Conservation (phyloP, 768 basidiomycete genomes). For the Rhodotorula babjevae region DNA sequence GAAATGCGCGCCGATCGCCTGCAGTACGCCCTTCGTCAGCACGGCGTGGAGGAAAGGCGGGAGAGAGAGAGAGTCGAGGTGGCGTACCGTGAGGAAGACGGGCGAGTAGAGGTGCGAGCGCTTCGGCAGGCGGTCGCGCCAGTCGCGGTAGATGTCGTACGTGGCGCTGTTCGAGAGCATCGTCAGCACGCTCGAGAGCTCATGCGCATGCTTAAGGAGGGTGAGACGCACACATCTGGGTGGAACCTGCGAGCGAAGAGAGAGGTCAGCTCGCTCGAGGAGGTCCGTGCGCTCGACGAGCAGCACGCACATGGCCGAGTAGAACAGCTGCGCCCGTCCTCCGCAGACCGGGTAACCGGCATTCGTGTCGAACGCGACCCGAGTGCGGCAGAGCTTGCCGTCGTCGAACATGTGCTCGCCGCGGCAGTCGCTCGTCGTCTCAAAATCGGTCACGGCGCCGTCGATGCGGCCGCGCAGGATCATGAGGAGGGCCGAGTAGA, state of each 20-base stretch:
- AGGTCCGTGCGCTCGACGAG: no score
- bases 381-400: background rate
- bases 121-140: background rate
- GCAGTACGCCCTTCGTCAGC: no score
- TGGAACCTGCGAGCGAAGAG: background rate
- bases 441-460: slow-evolving; percentile 5
- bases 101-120: background rate
- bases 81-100: background rate
- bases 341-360: background rate
- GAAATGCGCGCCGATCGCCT: background rate
- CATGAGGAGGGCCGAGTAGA: slow-evolving; percentile 18
- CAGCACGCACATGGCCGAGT: background rate
- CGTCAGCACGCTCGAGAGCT: no score
- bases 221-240: background rate
- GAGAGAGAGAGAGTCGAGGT: background rate
- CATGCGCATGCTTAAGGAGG: no score
- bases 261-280: no score
- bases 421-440: background rate
- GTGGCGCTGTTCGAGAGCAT: background rate
- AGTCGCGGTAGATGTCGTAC: background rate
- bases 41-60: no score
- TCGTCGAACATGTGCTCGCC: slow-evolving; percentile 21
- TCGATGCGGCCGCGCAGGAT: slow-evolving; percentile 8
- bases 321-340: background rate
- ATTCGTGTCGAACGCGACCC: slow-evolving; percentile 1